Conservation (phyloP, 1,284 basidiomycete species). For the Apiotrichum sp. region DNA sequence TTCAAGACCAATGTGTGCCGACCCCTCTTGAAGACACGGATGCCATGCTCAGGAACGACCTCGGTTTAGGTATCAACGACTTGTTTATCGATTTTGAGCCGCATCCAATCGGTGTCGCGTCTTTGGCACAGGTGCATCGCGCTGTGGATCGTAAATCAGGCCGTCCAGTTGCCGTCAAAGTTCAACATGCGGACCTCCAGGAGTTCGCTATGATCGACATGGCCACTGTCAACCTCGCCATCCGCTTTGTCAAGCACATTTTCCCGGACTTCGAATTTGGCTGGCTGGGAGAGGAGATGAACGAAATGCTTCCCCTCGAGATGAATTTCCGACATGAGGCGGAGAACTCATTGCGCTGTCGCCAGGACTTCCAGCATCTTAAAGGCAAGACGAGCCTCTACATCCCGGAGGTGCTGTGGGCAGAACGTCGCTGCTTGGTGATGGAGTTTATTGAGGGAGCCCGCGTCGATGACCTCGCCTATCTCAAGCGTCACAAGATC, state of each 20-base stretch:
- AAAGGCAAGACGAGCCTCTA: constrained; percentile 71
- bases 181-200: constrained; percentile 91
- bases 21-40: constrained; percentile 41
- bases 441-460: constrained; percentile 90
- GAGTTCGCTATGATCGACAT: constrained; percentile 87
- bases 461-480: constrained; percentile 81
- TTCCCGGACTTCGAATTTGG: constrained; percentile 69
- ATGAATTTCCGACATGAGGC: constrained; percentile 79
- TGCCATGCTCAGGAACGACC: constrained; percentile 38
- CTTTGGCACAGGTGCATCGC: constrained; percentile 88
- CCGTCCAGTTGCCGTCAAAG: constrained; percentile 82
- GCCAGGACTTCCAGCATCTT: constrained; percentile 62
- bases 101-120: constrained; percentile 89
- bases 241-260: constrained; percentile 79
- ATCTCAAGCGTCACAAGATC: constrained; percentile 74
- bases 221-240: constrained; percentile 48
- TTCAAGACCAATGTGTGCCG: constrained; percentile 64
- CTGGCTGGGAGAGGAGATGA: constrained; percentile 91
- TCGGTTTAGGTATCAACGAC: constrained; percentile 41
- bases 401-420: constrained; percentile 79
- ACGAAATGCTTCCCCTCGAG: constrained; percentile 85
- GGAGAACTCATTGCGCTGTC: constrained; percentile 67
- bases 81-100: constrained; percentile 73
- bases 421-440: constrained; percentile 77
- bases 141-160: constrained; percentile 68